These are phyloP conservation scores for Canna indica DNA, from an alignment of 176 grass and related monocot species.

Conservation along the genomic window DNA sequence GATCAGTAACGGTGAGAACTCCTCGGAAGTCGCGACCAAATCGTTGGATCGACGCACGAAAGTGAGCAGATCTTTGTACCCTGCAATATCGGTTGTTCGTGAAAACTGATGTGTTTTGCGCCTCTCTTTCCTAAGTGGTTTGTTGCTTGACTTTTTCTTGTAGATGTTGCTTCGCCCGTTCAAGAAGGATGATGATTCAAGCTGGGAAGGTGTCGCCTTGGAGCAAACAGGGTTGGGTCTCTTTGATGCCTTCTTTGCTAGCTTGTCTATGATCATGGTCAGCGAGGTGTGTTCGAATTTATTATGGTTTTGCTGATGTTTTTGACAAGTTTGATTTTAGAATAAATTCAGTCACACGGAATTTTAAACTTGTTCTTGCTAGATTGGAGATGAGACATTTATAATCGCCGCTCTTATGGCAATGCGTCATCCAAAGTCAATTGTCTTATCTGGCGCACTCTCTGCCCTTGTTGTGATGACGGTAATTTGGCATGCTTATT, in stretches of 20 bases:
- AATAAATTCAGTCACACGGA: neutral
- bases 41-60: constrained; percentile 41
- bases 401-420: constrained; percentile 98
- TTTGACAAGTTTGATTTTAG: neutral
- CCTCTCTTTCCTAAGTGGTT: neutral
- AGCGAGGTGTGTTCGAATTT: constrained; percentile 47
- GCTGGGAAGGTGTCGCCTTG: constrained; percentile 40
- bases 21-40: constrained; percentile 1
- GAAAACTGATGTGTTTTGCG: neutral
- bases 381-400: constrained; percentile 96
- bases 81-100: neutral
- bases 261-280: constrained; percentile 80
- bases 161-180: constrained; percentile 36
- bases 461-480: constrained; percentile 85
- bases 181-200: constrained; percentile 24
- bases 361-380: neutral
- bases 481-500: constrained; percentile 25
- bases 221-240: constrained; percentile 45
- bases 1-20: constrained; percentile 3
- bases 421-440: constrained; percentile 97
- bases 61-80: constrained; percentile 20
- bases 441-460: constrained; percentile 71
- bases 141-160: neutral
- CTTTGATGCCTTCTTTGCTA: constrained; percentile 85
- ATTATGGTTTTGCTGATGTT: neutral